Percentiles rank a stretch among this genome's conserved stretches.
Evolutionary conservation across 2,329 filamentous ascomycete genomes (phyloP).

Genomic region (Colletotrichum neosansevieriae): DNA sequence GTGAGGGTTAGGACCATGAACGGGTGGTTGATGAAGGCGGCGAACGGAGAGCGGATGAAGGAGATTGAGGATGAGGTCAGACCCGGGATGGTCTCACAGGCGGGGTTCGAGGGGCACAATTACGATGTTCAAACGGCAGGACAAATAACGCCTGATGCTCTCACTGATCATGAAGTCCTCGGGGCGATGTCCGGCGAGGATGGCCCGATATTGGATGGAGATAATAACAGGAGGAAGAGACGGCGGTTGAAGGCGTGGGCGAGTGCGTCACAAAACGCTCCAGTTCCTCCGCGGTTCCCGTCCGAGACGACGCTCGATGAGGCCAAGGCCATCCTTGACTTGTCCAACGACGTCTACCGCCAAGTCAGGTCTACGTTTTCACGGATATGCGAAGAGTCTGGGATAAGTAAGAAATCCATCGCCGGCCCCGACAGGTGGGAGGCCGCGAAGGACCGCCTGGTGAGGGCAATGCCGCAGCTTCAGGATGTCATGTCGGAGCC

Average conservation of each 20-base stretch:
- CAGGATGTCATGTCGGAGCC: constrained; percentile 70
- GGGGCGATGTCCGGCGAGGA: constrained; percentile 14
- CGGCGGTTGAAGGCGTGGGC: constrained; percentile 35
- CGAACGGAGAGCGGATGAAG: constrained; percentile 67
- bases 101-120: constrained; percentile 13
- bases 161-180: constrained; percentile 31
- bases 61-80: neutral
- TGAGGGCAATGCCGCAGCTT: constrained; percentile 74
- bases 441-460: constrained; percentile 73
- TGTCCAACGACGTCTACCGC: constrained; percentile 74
- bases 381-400: constrained; percentile 74
- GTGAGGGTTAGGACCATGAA: constrained; percentile 77
- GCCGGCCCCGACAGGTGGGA: constrained; percentile 82
- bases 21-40: constrained; percentile 73
- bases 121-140: constrained; percentile 3
- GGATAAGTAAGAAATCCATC: constrained; percentile 80
- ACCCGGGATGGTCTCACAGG: neutral
- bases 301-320: constrained; percentile 87
- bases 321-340: constrained; percentile 75
- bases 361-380: constrained; percentile 76
- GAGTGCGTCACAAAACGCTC: constrained; percentile 72
- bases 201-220: neutral
- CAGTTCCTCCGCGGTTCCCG: constrained; percentile 78
- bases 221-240: constrained; percentile 35
- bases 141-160: constrained; percentile 26